These are phyloP conservation scores for Gnomoniopsis smithogilvyi DNA, from an alignment of 2,329 filamentous ascomycete species.

Conservation along the genomic window DNA sequence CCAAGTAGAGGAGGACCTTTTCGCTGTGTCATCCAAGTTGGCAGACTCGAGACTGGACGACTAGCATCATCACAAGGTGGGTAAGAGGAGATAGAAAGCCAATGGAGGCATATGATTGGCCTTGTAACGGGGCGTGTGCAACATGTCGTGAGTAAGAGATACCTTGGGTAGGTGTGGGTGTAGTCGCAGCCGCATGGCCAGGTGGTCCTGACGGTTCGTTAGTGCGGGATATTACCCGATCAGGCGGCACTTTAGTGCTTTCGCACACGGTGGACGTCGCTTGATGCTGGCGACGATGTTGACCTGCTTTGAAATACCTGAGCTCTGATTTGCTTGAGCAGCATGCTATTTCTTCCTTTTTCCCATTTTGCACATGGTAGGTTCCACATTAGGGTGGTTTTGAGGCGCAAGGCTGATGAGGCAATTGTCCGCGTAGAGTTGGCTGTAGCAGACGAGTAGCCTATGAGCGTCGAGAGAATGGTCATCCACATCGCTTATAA, in stretches of 20 bases:
- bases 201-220: not conserved
- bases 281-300: not conserved
- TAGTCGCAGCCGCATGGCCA: not conserved
- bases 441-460: not conserved
- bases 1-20: not conserved
- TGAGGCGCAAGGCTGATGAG: not conserved
- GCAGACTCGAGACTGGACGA: not conserved
- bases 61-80: not conserved
- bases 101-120: not conserved
- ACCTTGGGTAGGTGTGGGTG: not conserved
- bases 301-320: conserved; percentile 16
- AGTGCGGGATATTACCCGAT: not conserved
- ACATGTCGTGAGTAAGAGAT: not conserved
- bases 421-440: not conserved
- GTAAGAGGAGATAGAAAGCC: not conserved
- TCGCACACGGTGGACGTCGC: not conserved
- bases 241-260: not conserved
- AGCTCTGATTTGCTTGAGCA: conserved; percentile 13
- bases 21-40: not conserved
- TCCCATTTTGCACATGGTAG: not conserved
- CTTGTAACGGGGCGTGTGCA: conserved; percentile 2
- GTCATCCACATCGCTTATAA: too few species aligned
- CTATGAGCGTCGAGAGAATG: conserved; percentile 18
- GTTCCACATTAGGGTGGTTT: not conserved
- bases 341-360: not conserved